These are phyloP conservation scores for Phytophthora ramorum DNA, from an alignment of 352 stramenopile species.

Conservation along the genomic window DNA sequence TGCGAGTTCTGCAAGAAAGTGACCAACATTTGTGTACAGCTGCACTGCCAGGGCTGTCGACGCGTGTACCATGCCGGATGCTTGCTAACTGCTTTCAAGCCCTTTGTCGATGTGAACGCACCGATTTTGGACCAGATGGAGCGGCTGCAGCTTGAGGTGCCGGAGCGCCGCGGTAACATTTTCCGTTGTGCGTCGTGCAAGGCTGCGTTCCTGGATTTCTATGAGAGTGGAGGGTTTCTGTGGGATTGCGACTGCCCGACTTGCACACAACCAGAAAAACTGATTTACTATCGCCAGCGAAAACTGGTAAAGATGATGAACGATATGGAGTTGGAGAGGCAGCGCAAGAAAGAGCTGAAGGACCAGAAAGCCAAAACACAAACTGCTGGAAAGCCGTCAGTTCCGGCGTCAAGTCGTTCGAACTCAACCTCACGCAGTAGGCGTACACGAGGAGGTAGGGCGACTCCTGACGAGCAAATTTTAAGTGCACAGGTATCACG, in stretches of 20 bases:
- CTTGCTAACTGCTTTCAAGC: conserved; percentile 44
- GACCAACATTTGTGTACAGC: conserved; percentile 41
- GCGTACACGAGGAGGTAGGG: conserved; percentile 17
- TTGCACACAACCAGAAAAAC: conserved; percentile 43
- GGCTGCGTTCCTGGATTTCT: conserved; percentile 52
- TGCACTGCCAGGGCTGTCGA: conserved; percentile 48
- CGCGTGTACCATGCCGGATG: conserved; percentile 58
- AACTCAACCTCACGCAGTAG: conserved; percentile 23
- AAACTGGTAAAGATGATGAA: conserved; percentile 59
- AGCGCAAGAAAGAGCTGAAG: conserved; percentile 27
- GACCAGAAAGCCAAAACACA: conserved; percentile 26
- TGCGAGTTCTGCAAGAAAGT: conserved; percentile 57
- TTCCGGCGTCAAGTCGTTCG: conserved; percentile 12
- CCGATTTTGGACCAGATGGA: conserved; percentile 49
- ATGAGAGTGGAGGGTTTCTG: conserved; percentile 37
- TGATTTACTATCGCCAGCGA: conserved; percentile 41
- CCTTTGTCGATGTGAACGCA: conserved; percentile 25
- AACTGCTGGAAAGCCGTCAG: conserved; percentile 8
- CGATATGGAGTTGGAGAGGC: conserved; percentile 40
- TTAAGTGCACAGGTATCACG: not conserved
- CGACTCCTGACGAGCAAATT: conserved; percentile 2
- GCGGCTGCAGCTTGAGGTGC: conserved; percentile 31
- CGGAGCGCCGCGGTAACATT: conserved; percentile 40
- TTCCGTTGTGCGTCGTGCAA: conserved; percentile 57
- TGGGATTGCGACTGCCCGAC: conserved; percentile 53